These are phyloP conservation scores for Aspergillus indologenus DNA, from an alignment of 495 filamentous ascomycete species.

Conservation along the genomic window DNA sequence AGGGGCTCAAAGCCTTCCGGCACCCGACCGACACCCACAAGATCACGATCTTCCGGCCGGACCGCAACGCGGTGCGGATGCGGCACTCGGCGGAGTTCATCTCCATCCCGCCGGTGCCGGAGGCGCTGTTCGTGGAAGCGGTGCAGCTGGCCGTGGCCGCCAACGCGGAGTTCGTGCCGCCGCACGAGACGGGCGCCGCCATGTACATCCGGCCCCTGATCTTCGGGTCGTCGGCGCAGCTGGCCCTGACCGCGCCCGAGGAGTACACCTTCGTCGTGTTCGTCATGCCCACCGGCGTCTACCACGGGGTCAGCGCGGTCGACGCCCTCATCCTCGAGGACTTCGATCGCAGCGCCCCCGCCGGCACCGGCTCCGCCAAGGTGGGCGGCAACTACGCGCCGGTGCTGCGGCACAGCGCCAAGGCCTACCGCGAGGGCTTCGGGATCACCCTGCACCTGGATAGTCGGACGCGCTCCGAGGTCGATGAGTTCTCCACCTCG, in stretches of 20 bases:
- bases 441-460: slow-evolving; percentile 88
- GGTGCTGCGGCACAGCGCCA: slow-evolving; percentile 75
- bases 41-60: slow-evolving; percentile 79
- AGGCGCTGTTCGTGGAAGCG: slow-evolving; percentile 65
- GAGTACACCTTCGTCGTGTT: slow-evolving; percentile 87
- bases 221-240: slow-evolving; percentile 78
- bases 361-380: slow-evolving; percentile 53
- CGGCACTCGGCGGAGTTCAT: slow-evolving; percentile 72
- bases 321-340: slow-evolving; percentile 71
- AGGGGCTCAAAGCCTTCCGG: slow-evolving; percentile 90
- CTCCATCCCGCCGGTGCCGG: slow-evolving; percentile 73
- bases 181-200: slow-evolving; percentile 75
- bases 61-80: slow-evolving; percentile 77
- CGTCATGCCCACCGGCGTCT: slow-evolving; percentile 82
- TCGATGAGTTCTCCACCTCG: slow-evolving; percentile 89
- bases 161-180: slow-evolving; percentile 87
- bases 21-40: slow-evolving; percentile 40
- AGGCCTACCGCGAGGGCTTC: slow-evolving; percentile 66
- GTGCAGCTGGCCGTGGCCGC: slow-evolving; percentile 75
- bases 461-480: slow-evolving; percentile 69
- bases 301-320: slow-evolving; percentile 81
- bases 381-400: slow-evolving; percentile 62
- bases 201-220: slow-evolving; percentile 86
- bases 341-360: slow-evolving; percentile 55
- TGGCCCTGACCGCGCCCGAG: slow-evolving; percentile 77